Evolutionary conservation across 371 early-diverging fungal species (phyloP).

Genomic region (Mucor irregularis): DNA sequence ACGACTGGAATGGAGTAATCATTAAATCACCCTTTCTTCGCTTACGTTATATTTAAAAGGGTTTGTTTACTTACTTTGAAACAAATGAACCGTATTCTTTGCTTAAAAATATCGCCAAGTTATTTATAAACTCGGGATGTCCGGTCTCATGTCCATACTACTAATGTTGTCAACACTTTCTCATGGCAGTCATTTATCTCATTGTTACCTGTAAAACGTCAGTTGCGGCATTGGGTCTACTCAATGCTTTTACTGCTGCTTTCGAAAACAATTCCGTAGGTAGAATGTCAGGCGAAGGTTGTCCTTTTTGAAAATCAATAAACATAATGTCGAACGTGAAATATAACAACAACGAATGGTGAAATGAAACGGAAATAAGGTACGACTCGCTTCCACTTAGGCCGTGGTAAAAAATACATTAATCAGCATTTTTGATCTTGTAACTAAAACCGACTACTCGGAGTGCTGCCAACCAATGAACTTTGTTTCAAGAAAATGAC

Average conservation of each 20-base stretch:
- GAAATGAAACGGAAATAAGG: background rate
- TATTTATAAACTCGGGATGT: conserved; percentile 16
- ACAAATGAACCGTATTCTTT: conserved; percentile 22
- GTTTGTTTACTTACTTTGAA: conserved; percentile 21
- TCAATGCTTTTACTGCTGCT: conserved; percentile 22
- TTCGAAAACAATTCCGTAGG: conserved; percentile 20
- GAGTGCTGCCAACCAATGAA: too few species aligned
- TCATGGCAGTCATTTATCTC: background rate
- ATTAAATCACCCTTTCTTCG: background rate
- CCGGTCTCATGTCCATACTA: conserved; percentile 39
- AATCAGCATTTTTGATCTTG: too few species aligned
- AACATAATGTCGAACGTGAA: conserved; percentile 4
- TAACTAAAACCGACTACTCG: too few species aligned
- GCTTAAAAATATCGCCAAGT: conserved; percentile 32
- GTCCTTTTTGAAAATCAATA: conserved; percentile 35
- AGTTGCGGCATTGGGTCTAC: conserved; percentile 18
- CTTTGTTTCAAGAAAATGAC: too few species aligned
- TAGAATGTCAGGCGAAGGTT: conserved; percentile 36
- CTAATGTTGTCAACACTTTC: background rate
- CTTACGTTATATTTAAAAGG: background rate
- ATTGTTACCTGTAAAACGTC: conserved; percentile 30
- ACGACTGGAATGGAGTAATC: conserved; percentile 9
- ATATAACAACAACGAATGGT: background rate
- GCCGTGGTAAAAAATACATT: too few species aligned
- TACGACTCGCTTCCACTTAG: too few species aligned